Percentiles rank a stretch among this genome's conserved stretches.
Evolutionary conservation across 495 filamentous ascomycete species (phyloP).

Genomic region (Saxophila tyrrhenica): DNA sequence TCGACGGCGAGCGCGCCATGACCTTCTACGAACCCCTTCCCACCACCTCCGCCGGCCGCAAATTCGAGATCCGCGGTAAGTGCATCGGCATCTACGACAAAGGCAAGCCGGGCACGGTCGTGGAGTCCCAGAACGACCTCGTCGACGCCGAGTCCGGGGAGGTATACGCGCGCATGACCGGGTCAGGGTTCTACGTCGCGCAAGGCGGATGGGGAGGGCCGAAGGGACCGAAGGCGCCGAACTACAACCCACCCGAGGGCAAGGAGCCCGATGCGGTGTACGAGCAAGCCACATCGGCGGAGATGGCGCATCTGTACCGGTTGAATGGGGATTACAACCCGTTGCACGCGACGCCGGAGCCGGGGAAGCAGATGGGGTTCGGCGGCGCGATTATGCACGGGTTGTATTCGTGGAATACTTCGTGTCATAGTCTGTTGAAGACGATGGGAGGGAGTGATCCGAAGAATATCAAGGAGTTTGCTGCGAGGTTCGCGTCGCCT

Average conservation of each 20-base stretch:
- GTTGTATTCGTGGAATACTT: conserved; percentile 71
- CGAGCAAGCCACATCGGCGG: conserved; percentile 51
- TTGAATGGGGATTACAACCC: conserved; percentile 91
- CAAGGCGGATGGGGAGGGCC: conserved; percentile 86
- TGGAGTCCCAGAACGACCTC: conserved; percentile 68
- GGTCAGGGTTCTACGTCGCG: conserved; percentile 66
- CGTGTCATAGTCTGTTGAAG: conserved; percentile 64
- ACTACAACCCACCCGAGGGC: conserved; percentile 60
- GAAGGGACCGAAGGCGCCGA: conserved; percentile 67
- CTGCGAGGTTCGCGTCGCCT: conserved; percentile 75
- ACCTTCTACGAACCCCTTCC: conserved; percentile 70
- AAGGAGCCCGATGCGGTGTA: conserved; percentile 65
- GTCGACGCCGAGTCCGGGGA: conserved; percentile 60
- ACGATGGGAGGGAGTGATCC: conserved; percentile 65
- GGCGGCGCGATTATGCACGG: conserved; percentile 83
- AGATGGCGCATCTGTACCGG: conserved; percentile 56
- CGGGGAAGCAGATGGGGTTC: conserved; percentile 80
- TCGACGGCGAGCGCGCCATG: conserved; percentile 78
- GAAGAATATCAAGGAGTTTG: conserved; percentile 69
- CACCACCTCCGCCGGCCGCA: conserved; percentile 53
- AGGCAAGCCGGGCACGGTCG: conserved; percentile 68
- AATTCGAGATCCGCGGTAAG: conserved; percentile 67
- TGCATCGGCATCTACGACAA: conserved; percentile 87
- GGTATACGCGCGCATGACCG: conserved; percentile 56
- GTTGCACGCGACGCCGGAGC: conserved; percentile 72